Conservation (phyloP, 2,329 filamentous ascomycete genomes). For the Aureobasidium leucospermi region DNA sequence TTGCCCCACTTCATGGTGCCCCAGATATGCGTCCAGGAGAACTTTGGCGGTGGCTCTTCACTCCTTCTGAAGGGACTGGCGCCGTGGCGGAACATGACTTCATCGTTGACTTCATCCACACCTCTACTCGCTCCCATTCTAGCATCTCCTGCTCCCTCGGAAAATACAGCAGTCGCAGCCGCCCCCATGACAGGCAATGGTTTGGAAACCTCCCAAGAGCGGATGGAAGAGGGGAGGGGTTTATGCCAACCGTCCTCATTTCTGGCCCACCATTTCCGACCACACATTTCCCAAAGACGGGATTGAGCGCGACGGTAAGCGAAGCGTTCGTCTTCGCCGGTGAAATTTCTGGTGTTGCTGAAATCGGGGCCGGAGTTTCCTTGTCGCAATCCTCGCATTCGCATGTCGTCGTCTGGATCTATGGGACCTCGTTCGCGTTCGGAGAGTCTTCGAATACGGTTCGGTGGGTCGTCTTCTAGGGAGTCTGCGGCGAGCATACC, state of each 20-base stretch:
- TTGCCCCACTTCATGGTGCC: constrained; percentile 47
- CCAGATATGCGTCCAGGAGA: constrained; percentile 48
- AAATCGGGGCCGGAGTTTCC: constrained; percentile 47
- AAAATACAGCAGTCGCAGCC: not conserved
- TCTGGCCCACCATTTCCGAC: constrained; percentile 62
- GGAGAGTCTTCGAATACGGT: constrained; percentile 26
- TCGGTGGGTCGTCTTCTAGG: constrained; percentile 45
- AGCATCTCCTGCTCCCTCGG: not conserved
- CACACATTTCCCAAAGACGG: constrained; percentile 77
- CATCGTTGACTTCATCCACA: constrained; percentile 25
- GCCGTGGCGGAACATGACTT: constrained; percentile 34
- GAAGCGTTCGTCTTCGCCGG: constrained; percentile 74
- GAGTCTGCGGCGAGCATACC: constrained; percentile 35
- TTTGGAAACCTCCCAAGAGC: constrained; percentile 56
- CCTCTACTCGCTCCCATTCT: constrained; percentile 18
- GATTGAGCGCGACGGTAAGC: constrained; percentile 71
- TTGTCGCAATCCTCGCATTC: constrained; percentile 10
- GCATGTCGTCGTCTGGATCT: constrained; percentile 17
- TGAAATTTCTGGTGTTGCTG: constrained; percentile 59
- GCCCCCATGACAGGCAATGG: not conserved
- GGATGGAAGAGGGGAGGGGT: constrained; percentile 54
- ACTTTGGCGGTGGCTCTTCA: constrained; percentile 42
- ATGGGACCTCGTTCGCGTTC: constrained; percentile 14
- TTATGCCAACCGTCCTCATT: constrained; percentile 58
- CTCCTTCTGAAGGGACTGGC: constrained; percentile 39